Conservation (phyloP, 1,284 basidiomycete genomes). For the Pyrrhoderma noxium region DNA sequence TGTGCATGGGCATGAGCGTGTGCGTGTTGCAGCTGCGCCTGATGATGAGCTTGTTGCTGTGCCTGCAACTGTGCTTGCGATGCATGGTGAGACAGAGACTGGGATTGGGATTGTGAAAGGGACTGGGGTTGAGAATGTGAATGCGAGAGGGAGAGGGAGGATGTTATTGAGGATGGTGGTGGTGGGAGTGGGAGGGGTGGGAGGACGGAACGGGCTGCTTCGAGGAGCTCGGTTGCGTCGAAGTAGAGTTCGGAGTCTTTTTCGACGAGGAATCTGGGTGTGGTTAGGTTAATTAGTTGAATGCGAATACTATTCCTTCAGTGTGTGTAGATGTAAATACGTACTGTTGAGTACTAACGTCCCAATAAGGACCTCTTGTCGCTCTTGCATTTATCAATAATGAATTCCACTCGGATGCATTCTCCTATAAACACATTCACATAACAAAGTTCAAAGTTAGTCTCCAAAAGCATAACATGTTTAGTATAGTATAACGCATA, state of each 20-base stretch:
- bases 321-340: slow-evolving; percentile 20
- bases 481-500: too few species aligned
- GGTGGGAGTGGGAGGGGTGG: not conserved
- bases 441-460: too few species aligned
- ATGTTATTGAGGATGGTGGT: slow-evolving; percentile 2
- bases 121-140: not conserved
- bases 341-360: slow-evolving; percentile 75
- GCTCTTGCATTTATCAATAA: slow-evolving; percentile 68
- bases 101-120: not conserved
- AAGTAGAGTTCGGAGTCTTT: slow-evolving; percentile 60
- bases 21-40: slow-evolving; percentile 3
- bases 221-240: slow-evolving; percentile 43
- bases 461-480: too few species aligned
- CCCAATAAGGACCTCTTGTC: slow-evolving; percentile 77
- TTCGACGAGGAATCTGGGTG: slow-evolving; percentile 46
- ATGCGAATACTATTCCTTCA: slow-evolving; percentile 1
- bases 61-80: slow-evolving; percentile 6
- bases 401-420: slow-evolving; percentile 80
- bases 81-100: not conserved
- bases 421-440: slow-evolving; percentile 45
- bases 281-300: not conserved
- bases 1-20: too few species aligned
- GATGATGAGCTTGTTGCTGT: slow-evolving; percentile 6
- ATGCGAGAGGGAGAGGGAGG: not conserved
- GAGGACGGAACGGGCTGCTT: slow-evolving; percentile 12